phyloP scores from a whole-genome alignment of 768 basidiomycete genomes.

The Psilocybe sp. region DNA sequence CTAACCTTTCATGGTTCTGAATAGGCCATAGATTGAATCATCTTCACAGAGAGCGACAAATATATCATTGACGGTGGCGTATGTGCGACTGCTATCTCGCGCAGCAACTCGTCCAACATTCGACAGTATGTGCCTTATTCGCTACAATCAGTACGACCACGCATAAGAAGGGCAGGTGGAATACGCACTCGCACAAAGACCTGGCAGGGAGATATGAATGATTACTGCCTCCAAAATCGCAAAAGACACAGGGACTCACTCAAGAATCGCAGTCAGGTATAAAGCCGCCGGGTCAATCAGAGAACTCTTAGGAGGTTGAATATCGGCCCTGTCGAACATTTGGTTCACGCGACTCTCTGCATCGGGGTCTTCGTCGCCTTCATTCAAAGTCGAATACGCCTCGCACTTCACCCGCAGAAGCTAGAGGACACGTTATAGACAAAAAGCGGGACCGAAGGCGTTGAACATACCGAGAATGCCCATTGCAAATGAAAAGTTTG shows the following conservation, averaged over 20 bases:
- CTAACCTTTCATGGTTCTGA: constrained; percentile 82
- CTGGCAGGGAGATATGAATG: constrained; percentile 35
- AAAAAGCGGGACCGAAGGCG: constrained; percentile 5
- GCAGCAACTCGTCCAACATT: constrained; percentile 83
- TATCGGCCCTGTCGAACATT: constrained; percentile 51
- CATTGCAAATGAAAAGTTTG: constrained; percentile 67
- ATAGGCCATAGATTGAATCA: constrained; percentile 78
- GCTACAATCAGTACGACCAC: constrained; percentile 10
- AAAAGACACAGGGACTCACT: constrained; percentile 54
- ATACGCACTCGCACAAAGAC: constrained; percentile 82
- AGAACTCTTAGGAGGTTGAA: constrained; percentile 47
- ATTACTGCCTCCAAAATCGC: constrained; percentile 22
- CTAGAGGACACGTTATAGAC: constrained; percentile 32
- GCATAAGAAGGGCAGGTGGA: constrained; percentile 5
- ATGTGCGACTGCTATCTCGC: constrained; percentile 77
- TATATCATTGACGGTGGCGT: constrained; percentile 76
- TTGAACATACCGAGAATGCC: constrained; percentile 63
- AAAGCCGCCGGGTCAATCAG: constrained; percentile 80
- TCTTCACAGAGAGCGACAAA: constrained; percentile 91
- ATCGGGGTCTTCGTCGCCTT: constrained; percentile 70
- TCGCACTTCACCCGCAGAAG: constrained; percentile 84
- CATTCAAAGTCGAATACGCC: constrained; percentile 82
- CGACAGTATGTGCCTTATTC: constrained; percentile 71
- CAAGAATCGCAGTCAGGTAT: constrained; percentile 89
- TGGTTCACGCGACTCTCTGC: constrained; percentile 64